These are phyloP conservation scores for Diophrys sp. DNA, from an alignment of 73 alveolate genomes.

Conservation along the genomic window DNA sequence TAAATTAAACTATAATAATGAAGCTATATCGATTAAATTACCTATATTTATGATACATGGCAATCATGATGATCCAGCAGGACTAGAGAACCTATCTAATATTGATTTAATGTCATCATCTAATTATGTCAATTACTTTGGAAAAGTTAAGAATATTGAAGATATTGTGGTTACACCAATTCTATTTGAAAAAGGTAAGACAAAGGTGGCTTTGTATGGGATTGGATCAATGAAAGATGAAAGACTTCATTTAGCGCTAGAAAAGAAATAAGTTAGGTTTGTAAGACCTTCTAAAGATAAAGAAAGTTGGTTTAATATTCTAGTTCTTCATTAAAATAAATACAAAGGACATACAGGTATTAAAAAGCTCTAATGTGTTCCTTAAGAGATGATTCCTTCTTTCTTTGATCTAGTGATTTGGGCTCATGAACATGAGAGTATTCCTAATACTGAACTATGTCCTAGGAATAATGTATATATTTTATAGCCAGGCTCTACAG, in stretches of 20 bases:
- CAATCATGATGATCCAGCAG: conserved; percentile 96
- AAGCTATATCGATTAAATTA: conserved; percentile 71
- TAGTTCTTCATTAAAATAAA: conserved; percentile 92
- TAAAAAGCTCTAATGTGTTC: conserved; percentile 67
- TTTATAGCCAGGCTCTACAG: conserved; percentile 93
- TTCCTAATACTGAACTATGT: conserved; percentile 61
- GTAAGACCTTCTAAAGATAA: conserved; percentile 76
- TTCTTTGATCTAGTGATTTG: conserved; percentile 88
- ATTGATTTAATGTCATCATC: conserved; percentile 78
- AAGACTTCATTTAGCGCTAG: conserved; percentile 82
- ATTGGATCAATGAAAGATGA: conserved; percentile 96
- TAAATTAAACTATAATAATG: conserved; percentile 78
- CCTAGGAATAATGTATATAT: conserved; percentile 81
- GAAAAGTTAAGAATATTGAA: conserved; percentile 81
- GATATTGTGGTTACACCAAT: conserved; percentile 83
- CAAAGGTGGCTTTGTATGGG: conserved; percentile 94
- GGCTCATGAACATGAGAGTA: conserved; percentile 98
- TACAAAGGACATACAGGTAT: conserved; percentile 86
- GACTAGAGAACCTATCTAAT: conserved; percentile 79
- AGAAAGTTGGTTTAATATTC: conserved; percentile 83
- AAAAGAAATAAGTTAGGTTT: conserved; percentile 77
- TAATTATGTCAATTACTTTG: conserved; percentile 90
- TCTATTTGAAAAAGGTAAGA: conserved; percentile 80
- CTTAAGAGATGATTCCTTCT: conserved; percentile 72
- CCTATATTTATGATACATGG: conserved; percentile 97